Evolutionary conservation across 495 filamentous ascomycete species (phyloP).

Genomic region (Lindgomyces ingoldianus): DNA sequence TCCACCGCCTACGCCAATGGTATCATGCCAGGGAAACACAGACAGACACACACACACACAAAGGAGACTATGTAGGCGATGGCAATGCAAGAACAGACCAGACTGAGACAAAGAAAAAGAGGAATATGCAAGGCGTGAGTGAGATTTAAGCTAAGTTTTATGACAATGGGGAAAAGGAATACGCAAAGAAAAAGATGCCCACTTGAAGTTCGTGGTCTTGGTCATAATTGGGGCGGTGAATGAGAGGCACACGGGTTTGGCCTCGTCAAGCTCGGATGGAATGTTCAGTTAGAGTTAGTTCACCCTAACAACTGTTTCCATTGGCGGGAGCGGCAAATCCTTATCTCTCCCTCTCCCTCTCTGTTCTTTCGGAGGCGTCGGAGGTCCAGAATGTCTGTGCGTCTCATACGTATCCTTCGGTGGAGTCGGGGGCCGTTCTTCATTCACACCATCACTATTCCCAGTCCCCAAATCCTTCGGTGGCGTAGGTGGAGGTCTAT

Average conservation of each 20-base stretch:
- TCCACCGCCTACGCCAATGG: background rate
- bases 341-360: slow-evolving; percentile 37
- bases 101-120: background rate
- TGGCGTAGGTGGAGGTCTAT: slow-evolving; percentile 43
- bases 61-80: background rate
- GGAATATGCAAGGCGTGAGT: slow-evolving; percentile 13
- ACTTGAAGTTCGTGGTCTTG: background rate
- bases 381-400: slow-evolving; percentile 32
- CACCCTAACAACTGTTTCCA: slow-evolving; percentile 32
- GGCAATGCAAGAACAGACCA: background rate
- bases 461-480: slow-evolving; percentile 37
- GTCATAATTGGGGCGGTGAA: background rate
- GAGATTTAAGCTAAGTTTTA: slow-evolving; percentile 7
- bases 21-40: background rate
- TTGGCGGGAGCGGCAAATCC: slow-evolving; percentile 36
- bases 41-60: background rate
- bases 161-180: slow-evolving; percentile 9
- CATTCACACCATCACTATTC: slow-evolving; percentile 19
- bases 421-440: slow-evolving; percentile 38
- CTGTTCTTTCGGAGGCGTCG: slow-evolving; percentile 45
- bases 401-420: slow-evolving; percentile 34
- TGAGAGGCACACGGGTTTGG: background rate
- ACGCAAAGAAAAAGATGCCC: background rate
- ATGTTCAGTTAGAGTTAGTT: slow-evolving; percentile 23
- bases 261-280: background rate